phyloP scores from a whole-genome alignment of 164 flowering plant genomes.

The Berberis thunbergii region DNA sequence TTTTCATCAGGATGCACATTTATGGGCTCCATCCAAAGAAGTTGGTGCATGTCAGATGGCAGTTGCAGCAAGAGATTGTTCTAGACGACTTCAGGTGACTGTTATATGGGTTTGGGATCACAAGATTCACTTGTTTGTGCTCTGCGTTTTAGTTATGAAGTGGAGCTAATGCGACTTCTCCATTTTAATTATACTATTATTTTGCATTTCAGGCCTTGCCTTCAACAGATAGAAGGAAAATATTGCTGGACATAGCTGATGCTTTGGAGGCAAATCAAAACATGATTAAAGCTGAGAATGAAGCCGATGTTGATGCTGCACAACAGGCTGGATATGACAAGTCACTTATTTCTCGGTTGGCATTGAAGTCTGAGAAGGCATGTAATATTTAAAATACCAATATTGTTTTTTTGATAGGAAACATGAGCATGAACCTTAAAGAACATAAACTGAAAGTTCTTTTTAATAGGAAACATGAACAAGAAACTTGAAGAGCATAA shows the following conservation, averaged over 20 bases:
- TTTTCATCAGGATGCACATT: constrained; percentile 78
- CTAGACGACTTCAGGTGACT: constrained; percentile 80
- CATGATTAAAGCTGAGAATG: constrained; percentile 60
- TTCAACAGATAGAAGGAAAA: constrained; percentile 59
- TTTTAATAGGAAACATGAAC: too few species aligned
- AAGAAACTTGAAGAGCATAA: too few species aligned
- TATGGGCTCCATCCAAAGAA: constrained; percentile 45
- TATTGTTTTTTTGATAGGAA: background rate
- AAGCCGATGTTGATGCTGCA: constrained; percentile 81
- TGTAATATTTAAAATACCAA: constrained; percentile 13
- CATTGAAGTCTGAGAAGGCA: constrained; percentile 82
- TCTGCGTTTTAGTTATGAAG: too few species aligned
- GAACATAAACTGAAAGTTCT: too few species aligned
- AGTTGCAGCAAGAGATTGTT: constrained; percentile 90
- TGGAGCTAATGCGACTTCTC: background rate
- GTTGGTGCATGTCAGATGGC: constrained; percentile 79
- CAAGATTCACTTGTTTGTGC: background rate
- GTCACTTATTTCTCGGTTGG: constrained; percentile 73
- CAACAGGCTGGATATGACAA: constrained; percentile 73
- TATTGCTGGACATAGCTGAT: constrained; percentile 74
- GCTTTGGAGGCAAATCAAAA: constrained; percentile 78
- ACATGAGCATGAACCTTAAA: too few species aligned
- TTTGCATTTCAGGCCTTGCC: constrained; percentile 41
- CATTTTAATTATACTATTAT: background rate
- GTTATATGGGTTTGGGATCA: background rate